Percentiles rank a stretch among this genome's conserved stretches.
Conservation (phyloP, 2,329 filamentous ascomycete genomes). For the Fusarium sp. region DNA sequence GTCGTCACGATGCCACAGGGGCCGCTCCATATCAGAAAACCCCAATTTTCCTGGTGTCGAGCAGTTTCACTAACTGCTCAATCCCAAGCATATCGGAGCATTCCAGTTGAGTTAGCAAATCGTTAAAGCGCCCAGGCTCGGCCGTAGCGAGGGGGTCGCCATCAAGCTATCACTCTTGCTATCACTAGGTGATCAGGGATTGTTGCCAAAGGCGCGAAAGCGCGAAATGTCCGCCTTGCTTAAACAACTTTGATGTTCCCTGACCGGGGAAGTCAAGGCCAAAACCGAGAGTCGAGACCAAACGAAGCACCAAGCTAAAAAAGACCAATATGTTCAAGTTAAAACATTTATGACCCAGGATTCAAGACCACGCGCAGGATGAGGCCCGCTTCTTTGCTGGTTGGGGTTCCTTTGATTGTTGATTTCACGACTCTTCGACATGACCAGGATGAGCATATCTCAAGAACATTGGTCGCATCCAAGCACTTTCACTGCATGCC, state of each 20-base stretch:
- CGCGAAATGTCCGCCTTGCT: constrained; percentile 29
- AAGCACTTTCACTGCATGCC: constrained; percentile 25
- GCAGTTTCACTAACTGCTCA: constrained; percentile 9
- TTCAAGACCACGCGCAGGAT: constrained; percentile 14
- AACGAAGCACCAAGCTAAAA: constrained; percentile 26
- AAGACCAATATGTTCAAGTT: constrained; percentile 28
- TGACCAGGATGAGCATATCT: constrained; percentile 28
- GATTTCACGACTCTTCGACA: constrained; percentile 25
- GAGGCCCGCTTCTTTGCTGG: constrained; percentile 27
- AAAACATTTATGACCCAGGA: constrained; percentile 22
- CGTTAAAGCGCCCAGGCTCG: constrained; percentile 17
- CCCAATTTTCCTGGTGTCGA: constrained; percentile 19
- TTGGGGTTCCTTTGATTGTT: constrained; percentile 15
- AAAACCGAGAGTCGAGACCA: constrained; percentile 25
- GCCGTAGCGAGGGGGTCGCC: constrained; percentile 21
- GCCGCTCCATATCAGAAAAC: constrained; percentile 11
- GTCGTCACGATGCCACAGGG: constrained; percentile 41
- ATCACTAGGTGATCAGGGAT: constrained; percentile 25
- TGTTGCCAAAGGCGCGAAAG: constrained; percentile 24
- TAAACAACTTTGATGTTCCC: constrained; percentile 10
- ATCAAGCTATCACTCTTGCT: constrained; percentile 10
- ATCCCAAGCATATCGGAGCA: constrained; percentile 9
- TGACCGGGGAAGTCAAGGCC: constrained; percentile 14
- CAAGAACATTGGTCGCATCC: constrained; percentile 1
- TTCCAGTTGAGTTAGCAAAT: background rate